Conservation (phyloP, 257 asterid genomes). For the Solanum rostratum region DNA sequence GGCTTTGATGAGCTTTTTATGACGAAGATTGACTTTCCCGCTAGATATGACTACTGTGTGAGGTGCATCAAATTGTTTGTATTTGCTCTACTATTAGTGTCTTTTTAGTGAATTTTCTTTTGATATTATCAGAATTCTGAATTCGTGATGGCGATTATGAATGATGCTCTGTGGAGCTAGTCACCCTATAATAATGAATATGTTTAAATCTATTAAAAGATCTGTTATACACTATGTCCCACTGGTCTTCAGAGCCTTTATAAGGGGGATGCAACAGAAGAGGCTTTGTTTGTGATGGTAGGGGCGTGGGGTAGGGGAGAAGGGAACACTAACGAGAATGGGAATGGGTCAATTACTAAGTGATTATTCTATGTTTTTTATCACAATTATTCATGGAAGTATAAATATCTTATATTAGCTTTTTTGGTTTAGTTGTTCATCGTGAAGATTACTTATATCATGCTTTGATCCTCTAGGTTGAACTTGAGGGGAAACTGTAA, state of each 20-base stretch:
- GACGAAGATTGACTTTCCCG: conserved; percentile 65
- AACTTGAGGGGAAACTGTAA: conserved; percentile 54
- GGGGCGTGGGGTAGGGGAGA: not conserved
- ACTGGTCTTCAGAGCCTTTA: not conserved
- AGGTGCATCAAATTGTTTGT: conserved; percentile 31
- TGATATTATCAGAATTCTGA: not conserved
- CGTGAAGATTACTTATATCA: not conserved
- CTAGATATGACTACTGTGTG: conserved; percentile 73
- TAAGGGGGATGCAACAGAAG: not conserved
- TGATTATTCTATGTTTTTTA: not conserved
- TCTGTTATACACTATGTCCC: not conserved
- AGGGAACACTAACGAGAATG: too few species aligned
- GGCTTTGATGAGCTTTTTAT: conserved; percentile 84
- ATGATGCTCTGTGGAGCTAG: not conserved
- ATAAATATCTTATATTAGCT: not conserved
- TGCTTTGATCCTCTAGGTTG: conserved; percentile 37
- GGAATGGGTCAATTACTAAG: not conserved
- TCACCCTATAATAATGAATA: not conserved
- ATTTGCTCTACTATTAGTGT: not conserved
- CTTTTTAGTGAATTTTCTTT: not conserved
- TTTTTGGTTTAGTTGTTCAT: not conserved
- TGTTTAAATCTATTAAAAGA: not conserved
- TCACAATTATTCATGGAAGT: not conserved
- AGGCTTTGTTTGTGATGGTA: not conserved
- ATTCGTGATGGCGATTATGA: not conserved